These are phyloP conservation scores for Gossypium laxum DNA, from an alignment of 441 rosid species.

Conservation along the genomic window DNA sequence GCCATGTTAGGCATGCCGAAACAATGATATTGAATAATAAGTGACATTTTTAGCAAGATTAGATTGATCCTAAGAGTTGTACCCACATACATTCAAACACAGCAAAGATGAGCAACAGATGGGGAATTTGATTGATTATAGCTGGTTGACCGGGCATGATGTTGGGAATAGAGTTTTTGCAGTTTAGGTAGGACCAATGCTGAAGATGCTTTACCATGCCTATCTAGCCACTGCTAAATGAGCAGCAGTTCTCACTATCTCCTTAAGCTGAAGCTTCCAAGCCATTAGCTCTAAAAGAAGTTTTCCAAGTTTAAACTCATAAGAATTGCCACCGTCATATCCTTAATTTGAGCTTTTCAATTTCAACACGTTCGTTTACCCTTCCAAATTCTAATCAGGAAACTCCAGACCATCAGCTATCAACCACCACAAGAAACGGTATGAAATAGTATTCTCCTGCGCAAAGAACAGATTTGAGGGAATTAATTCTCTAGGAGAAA, in stretches of 20 bases:
- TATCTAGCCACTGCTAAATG: slow-evolving; percentile 71
- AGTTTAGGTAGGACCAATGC: slow-evolving; percentile 67
- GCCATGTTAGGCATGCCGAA: slow-evolving; percentile 37
- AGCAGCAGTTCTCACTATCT: slow-evolving; percentile 51
- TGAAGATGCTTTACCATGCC: slow-evolving; percentile 70
- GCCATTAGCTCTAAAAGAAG: slow-evolving; percentile 76
- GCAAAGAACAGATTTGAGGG: too few relatives aligned
- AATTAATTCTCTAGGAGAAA: too few relatives aligned
- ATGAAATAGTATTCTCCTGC: too few relatives aligned
- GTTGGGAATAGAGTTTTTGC: not conserved
- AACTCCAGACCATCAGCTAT: too few relatives aligned
- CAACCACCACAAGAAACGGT: too few relatives aligned
- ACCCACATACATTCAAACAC: slow-evolving; percentile 22
- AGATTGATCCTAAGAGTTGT: slow-evolving; percentile 18
- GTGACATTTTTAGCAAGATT: not conserved
- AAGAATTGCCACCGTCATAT: slow-evolving; percentile 74
- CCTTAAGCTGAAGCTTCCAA: slow-evolving; percentile 62
- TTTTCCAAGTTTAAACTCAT: slow-evolving; percentile 62
- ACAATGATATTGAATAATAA: slow-evolving; percentile 15
- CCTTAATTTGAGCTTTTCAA: slow-evolving; percentile 74
- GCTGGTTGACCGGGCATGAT: not conserved
- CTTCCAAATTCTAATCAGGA: too few relatives aligned
- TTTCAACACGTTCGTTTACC: slow-evolving; percentile 36
- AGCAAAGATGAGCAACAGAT: not conserved
- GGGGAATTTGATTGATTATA: not conserved